Evolutionary conservation across 108 stramenopile genomes (phyloP).

Genomic region (Chaetoceros muelleri): DNA sequence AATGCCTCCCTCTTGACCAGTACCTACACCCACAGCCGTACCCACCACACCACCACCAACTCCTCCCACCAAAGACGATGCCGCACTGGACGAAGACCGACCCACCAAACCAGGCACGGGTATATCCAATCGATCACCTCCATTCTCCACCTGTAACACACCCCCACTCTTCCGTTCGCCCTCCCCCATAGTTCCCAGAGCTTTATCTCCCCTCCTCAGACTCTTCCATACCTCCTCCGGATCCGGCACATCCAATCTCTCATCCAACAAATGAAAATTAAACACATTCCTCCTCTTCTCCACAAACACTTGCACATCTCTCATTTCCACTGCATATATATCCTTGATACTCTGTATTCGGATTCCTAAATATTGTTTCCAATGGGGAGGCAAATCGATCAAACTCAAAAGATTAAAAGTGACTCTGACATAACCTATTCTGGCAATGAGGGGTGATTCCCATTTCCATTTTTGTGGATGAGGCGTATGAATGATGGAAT

Average conservation of each 20-base stretch:
- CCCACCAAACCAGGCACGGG: too few relatives aligned
- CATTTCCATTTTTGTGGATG: slow-evolving; percentile 33
- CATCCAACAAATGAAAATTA: slow-evolving; percentile 46
- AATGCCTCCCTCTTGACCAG: not conserved
- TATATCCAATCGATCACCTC: not conserved
- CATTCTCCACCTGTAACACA: not conserved
- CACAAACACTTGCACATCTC: slow-evolving; percentile 51
- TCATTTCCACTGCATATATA: slow-evolving; percentile 22
- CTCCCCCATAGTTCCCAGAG: not conserved
- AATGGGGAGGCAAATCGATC: slow-evolving; percentile 12
- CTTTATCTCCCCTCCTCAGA: not conserved
- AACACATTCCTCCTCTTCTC: slow-evolving; percentile 38
- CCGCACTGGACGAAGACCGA: not conserved
- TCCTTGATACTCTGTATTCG: slow-evolving; percentile 21
- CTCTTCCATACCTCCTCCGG: not conserved
- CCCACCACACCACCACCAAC: not conserved
- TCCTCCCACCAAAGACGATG: not conserved
- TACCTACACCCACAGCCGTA: not conserved
- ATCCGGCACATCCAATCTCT: slow-evolving; percentile 20
- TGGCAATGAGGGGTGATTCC: slow-evolving; percentile 42
- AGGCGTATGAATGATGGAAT: slow-evolving; percentile 36
- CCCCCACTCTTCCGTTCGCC: not conserved
- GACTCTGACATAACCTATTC: slow-evolving; percentile 28
- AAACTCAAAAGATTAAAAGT: slow-evolving; percentile 17
- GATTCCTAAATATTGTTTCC: slow-evolving; percentile 9